Evolutionary conservation across 2,329 filamentous ascomycete species (phyloP).

Genomic region (Thermoascus crustaceus): DNA sequence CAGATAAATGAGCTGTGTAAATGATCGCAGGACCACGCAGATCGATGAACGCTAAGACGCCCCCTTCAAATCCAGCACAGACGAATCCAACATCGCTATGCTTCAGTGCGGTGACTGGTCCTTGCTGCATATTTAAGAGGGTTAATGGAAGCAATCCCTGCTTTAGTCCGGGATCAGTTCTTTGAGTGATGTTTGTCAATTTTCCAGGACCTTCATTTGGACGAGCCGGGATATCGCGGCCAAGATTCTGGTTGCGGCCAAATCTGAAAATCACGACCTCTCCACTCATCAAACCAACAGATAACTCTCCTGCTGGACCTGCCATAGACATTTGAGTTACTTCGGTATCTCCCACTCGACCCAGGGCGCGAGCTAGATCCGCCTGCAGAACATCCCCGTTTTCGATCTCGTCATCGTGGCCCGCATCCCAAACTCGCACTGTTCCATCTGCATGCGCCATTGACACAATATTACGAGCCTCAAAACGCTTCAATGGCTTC

Average conservation of each 20-base stretch:
- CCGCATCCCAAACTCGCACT: conserved; percentile 85
- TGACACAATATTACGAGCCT: conserved; percentile 74
- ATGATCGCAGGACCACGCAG: conserved; percentile 80
- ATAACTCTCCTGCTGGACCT: conserved; percentile 73
- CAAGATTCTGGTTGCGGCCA: conserved; percentile 69
- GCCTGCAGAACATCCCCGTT: conserved; percentile 75
- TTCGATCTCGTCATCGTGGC: conserved; percentile 87
- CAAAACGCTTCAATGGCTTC: conserved; percentile 65
- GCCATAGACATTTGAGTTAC: conserved; percentile 74
- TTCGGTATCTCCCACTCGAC: conserved; percentile 67
- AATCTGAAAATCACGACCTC: conserved; percentile 82
- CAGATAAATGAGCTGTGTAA: conserved; percentile 61
- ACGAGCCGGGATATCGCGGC: conserved; percentile 50
- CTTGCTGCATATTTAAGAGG: conserved; percentile 75
- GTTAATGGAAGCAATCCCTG: conserved; percentile 74
- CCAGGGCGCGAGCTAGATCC: conserved; percentile 74
- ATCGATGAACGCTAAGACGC: conserved; percentile 74
- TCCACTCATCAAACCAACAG: conserved; percentile 70
- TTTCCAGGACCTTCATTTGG: conserved; percentile 56
- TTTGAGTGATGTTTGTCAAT: conserved; percentile 64
- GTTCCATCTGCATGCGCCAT: conserved; percentile 86
- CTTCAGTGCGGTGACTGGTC: conserved; percentile 67
- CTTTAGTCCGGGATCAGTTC: conserved; percentile 64
- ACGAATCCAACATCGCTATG: conserved; percentile 92
- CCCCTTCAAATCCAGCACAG: conserved; percentile 75